Percentiles rank a stretch among this genome's conserved stretches.
These are phyloP conservation scores for Pythium rhizo-oryzae DNA, from an alignment of 352 stramenopile species.

Conservation along the genomic window DNA sequence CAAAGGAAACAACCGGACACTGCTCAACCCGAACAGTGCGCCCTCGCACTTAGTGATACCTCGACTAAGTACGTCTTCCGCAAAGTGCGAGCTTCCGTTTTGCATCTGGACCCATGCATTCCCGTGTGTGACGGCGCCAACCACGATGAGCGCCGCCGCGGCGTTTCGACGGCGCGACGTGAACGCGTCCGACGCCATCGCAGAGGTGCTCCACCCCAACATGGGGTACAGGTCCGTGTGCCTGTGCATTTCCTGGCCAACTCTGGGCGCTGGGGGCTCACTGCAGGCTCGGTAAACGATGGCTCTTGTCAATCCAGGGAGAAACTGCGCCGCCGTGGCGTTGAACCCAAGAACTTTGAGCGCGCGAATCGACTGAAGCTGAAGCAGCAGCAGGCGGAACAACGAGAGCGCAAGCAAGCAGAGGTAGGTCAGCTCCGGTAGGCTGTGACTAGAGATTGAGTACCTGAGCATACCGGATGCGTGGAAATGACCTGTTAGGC, in stretches of 20 bases:
- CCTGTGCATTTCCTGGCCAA: not conserved
- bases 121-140: not conserved
- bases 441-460: too few relatives aligned
- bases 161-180: conserved; percentile 61
- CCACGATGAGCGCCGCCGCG: conserved; percentile 41
- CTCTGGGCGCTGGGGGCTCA: not conserved
- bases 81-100: conserved; percentile 1
- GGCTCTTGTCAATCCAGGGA: conserved; percentile 34
- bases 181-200: conserved; percentile 73
- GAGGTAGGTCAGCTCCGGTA: conserved; percentile 32
- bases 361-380: conserved; percentile 64
- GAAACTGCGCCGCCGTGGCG: conserved; percentile 54
- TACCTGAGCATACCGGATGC: too few relatives aligned
- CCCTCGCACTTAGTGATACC: not conserved
- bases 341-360: conserved; percentile 64
- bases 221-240: conserved; percentile 50
- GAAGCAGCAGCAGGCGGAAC: conserved; percentile 61
- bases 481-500: conserved; percentile 30
- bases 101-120: not conserved
- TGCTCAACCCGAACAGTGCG: conserved; percentile 3
- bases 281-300: not conserved
- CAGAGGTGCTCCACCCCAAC: conserved; percentile 62
- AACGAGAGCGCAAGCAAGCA: conserved; percentile 47
- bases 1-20: conserved; percentile 21
- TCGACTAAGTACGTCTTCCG: conserved; percentile 6